Evolutionary conservation across 2,329 filamentous ascomycete genomes (phyloP).

Genomic region (Xylaria sp.): DNA sequence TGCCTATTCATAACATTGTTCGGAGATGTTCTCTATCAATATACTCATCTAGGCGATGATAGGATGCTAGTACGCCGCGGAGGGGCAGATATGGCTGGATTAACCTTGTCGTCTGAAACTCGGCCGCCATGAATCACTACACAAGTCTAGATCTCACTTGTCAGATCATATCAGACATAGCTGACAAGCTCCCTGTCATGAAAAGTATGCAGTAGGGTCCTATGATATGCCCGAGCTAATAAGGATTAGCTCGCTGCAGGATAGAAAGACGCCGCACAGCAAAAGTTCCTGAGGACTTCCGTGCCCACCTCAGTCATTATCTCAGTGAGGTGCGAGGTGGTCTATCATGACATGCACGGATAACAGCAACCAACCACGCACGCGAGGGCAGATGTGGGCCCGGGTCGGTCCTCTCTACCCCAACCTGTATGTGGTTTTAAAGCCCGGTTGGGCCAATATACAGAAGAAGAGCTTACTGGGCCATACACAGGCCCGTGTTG

Average conservation of each 20-base stretch:
- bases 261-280: too few species aligned
- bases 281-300: too few species aligned
- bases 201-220: conserved; percentile 55
- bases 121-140: conserved; percentile 72
- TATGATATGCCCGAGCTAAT: conserved; percentile 3
- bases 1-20: conserved; percentile 30
- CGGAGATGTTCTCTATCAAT: neutral
- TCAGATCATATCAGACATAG: conserved; percentile 60
- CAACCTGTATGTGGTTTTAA: neutral
- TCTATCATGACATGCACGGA: too few species aligned
- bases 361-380: too few species aligned
- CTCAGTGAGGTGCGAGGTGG: too few species aligned
- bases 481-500: conserved; percentile 73
- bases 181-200: conserved; percentile 79
- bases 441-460: conserved; percentile 6
- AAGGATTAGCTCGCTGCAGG: neutral
- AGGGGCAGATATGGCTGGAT: conserved; percentile 69
- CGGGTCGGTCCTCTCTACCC: too few species aligned
- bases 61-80: conserved; percentile 56
- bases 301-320: too few species aligned
- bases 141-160: conserved; percentile 66
- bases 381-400: too few species aligned
- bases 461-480: conserved; percentile 64
- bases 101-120: conserved; percentile 74
- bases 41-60: conserved; percentile 52